Conservation (phyloP, 495 filamentous ascomycete species). For the Podospora bellae-mahoneyi region DNA sequence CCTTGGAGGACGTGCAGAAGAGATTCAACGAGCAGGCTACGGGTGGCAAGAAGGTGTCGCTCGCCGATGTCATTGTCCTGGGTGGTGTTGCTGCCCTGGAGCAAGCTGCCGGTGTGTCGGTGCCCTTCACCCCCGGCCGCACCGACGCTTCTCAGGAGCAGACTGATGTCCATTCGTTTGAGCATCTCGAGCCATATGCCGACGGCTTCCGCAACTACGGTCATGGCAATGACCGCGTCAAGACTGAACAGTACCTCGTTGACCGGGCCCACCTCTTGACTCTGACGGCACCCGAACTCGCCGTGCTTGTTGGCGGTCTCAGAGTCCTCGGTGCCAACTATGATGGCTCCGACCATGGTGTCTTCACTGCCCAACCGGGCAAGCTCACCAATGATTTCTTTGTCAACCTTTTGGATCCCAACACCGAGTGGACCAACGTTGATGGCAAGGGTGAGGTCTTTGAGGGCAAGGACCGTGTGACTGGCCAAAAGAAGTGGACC, state of each 20-base stretch:
- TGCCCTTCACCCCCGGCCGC: conserved; percentile 50
- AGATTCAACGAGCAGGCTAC: conserved; percentile 59
- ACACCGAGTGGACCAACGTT: conserved; percentile 58
- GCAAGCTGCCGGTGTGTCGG: conserved; percentile 54
- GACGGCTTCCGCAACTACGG: conserved; percentile 78
- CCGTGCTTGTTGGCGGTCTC: conserved; percentile 64
- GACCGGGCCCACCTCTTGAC: conserved; percentile 65
- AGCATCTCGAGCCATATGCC: conserved; percentile 56
- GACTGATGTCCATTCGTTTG: conserved; percentile 61
- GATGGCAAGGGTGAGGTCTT: conserved; percentile 50
- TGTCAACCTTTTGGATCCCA: conserved; percentile 65
- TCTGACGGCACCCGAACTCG: conserved; percentile 63
- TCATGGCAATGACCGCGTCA: conserved; percentile 52
- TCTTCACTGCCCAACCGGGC: conserved; percentile 61
- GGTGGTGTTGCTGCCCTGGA: conserved; percentile 66
- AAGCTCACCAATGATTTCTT: conserved; percentile 73
- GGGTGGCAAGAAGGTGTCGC: conserved; percentile 62
- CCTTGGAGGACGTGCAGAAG: conserved; percentile 59
- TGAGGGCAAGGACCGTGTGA: conserved; percentile 63
- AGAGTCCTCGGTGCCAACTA: conserved; percentile 64
- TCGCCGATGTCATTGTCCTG: conserved; percentile 70
- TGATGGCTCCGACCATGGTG: conserved; percentile 58
- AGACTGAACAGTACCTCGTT: conserved; percentile 62
- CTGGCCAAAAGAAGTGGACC: conserved; percentile 64
- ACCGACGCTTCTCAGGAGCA: conserved; percentile 55